These are phyloP conservation scores for Pisolithus microcarpus DNA, from an alignment of 768 basidiomycete genomes.

Conservation along the genomic window DNA sequence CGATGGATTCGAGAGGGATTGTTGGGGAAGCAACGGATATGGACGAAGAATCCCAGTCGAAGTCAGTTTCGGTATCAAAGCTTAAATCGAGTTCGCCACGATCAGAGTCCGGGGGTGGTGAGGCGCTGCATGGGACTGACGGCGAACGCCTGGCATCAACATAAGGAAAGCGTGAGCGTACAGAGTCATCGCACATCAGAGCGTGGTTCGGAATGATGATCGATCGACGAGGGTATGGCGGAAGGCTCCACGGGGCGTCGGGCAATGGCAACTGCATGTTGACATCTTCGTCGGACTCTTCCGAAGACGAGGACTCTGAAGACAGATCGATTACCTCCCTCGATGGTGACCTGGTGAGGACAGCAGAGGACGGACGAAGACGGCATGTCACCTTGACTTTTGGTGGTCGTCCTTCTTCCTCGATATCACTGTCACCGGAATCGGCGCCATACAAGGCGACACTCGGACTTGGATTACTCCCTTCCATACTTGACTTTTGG, in stretches of 20 bases:
- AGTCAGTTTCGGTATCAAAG: slow-evolving; percentile 49
- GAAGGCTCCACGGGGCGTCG: slow-evolving; percentile 43
- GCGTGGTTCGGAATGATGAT: slow-evolving; percentile 53
- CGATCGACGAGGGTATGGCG: slow-evolving; percentile 51
- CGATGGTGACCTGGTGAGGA: slow-evolving; percentile 11
- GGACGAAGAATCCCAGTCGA: slow-evolving; percentile 52
- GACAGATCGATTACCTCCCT: slow-evolving; percentile 37
- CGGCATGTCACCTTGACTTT: slow-evolving; percentile 69
- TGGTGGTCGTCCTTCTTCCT: slow-evolving; percentile 33
- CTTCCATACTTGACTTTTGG: slow-evolving; percentile 5
- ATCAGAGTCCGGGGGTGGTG: slow-evolving; percentile 64
- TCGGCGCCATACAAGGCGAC: slow-evolving; percentile 20
- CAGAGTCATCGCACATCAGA: slow-evolving; percentile 34
- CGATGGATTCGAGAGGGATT: slow-evolving; percentile 15
- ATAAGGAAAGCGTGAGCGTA: slow-evolving; percentile 24
- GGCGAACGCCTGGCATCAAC: slow-evolving; percentile 45
- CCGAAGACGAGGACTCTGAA: slow-evolving; percentile 32
- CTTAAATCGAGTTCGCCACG: slow-evolving; percentile 36
- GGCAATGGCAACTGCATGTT: slow-evolving; percentile 15
- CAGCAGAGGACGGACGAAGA: slow-evolving; percentile 37
- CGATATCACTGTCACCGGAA: slow-evolving; percentile 25
- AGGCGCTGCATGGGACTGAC: slow-evolving; percentile 52
- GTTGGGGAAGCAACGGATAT: slow-evolving; percentile 17
- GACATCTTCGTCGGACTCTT: slow-evolving; percentile 25
- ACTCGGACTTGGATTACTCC: slow-evolving; percentile 17